Conservation (phyloP, 176 grass and related monocot species). For the Ampelocalamus luodianensis region DNA sequence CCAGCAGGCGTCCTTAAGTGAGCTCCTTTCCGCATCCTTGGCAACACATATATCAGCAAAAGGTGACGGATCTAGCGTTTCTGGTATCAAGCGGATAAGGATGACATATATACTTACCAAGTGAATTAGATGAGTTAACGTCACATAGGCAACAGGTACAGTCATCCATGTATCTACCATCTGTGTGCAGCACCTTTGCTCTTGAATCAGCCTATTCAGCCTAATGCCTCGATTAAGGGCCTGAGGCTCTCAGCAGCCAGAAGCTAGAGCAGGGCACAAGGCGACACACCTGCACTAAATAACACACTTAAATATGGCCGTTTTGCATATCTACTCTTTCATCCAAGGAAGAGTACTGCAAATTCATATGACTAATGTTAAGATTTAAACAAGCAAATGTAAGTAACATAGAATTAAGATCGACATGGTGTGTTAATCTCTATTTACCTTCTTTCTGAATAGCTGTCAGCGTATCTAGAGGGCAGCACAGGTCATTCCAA, state of each 20-base stretch:
- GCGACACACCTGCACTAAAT: neutral
- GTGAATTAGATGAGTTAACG: neutral
- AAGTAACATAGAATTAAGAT: constrained; percentile 1
- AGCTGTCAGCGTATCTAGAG: neutral
- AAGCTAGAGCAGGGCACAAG: neutral
- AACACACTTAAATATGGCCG: neutral
- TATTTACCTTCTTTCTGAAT: constrained; percentile 40
- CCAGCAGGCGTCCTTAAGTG: neutral
- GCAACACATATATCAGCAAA: neutral
- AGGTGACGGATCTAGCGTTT: too few species aligned
- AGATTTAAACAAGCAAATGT: neutral
- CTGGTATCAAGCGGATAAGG: neutral
- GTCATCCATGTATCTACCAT: constrained; percentile 4
- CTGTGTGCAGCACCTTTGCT: constrained; percentile 17
- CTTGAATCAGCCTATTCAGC: neutral
- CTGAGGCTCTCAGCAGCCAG: neutral
- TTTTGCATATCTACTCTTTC: neutral
- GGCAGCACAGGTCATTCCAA: constrained; percentile 32
- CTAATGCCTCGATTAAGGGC: neutral
- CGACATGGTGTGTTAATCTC: neutral
- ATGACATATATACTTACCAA: constrained; percentile 24
- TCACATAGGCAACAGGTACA: neutral
- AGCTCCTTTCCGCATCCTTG: constrained; percentile 31
- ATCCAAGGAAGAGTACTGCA: neutral
- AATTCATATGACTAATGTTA: constrained; percentile 9